These are phyloP conservation scores for Penicillium atrosanguineum DNA, from an alignment of 495 filamentous ascomycete species.

Conservation along the genomic window DNA sequence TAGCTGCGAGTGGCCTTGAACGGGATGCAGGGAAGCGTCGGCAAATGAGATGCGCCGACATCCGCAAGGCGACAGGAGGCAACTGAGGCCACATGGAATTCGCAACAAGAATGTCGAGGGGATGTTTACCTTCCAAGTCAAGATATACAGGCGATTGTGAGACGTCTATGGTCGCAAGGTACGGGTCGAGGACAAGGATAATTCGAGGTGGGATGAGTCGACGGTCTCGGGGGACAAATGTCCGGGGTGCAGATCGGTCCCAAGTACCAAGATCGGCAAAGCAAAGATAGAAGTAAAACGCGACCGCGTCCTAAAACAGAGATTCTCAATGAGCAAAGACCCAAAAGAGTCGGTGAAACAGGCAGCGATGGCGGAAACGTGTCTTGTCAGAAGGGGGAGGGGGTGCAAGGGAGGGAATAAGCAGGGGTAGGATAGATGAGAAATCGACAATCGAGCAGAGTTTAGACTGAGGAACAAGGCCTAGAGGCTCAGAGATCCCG, in stretches of 20 bases:
- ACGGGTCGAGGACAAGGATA: conserved; percentile 1
- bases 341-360: not conserved
- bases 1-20: conserved; percentile 8
- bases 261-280: not conserved
- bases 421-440: not conserved
- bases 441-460: conserved; percentile 7
- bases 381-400: conserved; percentile 1
- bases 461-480: conserved; percentile 1
- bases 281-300: not conserved
- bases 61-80: conserved; percentile 14
- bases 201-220: conserved; percentile 16
- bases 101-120: conserved; percentile 1
- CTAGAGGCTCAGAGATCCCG: not conserved
- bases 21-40: not conserved
- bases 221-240: conserved; percentile 17
- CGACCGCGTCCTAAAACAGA: conserved; percentile 7
- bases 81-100: conserved; percentile 5
- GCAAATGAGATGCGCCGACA: conserved; percentile 10
- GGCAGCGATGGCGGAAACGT: not conserved
- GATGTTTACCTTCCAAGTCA: conserved; percentile 11
- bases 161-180: not conserved
- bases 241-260: conserved; percentile 12
- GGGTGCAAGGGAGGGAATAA: conserved; percentile 6
- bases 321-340: conserved; percentile 7
- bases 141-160: not conserved